Evolutionary conservation across 2,329 filamentous ascomycete species (phyloP).

Genomic region (Claviceps capensis): DNA sequence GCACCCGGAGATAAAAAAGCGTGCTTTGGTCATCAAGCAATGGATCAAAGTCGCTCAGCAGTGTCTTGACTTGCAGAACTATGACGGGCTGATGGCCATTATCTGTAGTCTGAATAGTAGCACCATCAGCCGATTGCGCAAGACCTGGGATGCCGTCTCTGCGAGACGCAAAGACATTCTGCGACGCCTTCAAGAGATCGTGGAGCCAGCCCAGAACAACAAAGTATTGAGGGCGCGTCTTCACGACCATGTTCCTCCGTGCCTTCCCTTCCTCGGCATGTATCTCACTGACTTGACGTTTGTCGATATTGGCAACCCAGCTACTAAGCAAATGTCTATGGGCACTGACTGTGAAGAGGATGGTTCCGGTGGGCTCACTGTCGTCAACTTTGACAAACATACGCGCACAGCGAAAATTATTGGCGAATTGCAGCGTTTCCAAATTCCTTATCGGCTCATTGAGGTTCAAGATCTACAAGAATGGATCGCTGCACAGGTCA

Average conservation of each 20-base stretch:
- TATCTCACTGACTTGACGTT: slow-evolving; percentile 95
- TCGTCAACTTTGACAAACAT: slow-evolving; percentile 98
- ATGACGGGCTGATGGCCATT: slow-evolving; percentile 93
- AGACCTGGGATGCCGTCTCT: slow-evolving; percentile 84
- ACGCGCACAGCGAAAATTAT: slow-evolving; percentile 91
- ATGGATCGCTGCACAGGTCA: slow-evolving; percentile 76
- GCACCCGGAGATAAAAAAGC: slow-evolving; percentile 81
- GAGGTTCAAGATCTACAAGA: slow-evolving; percentile 82
- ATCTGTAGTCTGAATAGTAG: slow-evolving; percentile 89
- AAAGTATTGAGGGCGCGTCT: slow-evolving; percentile 71
- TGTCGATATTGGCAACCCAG: slow-evolving; percentile 84
- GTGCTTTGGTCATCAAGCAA: slow-evolving; percentile 82
- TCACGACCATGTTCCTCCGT: slow-evolving; percentile 77
- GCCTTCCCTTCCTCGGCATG: slow-evolving; percentile 88
- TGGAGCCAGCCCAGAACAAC: slow-evolving; percentile 86
- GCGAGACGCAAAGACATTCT: slow-evolving; percentile 70
- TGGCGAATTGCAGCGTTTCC: slow-evolving; percentile 87
- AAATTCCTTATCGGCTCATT: slow-evolving; percentile 75
- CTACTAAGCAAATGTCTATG: slow-evolving; percentile 57
- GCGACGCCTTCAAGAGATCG: slow-evolving; percentile 66
- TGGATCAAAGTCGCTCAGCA: slow-evolving; percentile 92
- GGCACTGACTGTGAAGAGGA: slow-evolving; percentile 40
- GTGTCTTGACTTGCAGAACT: slow-evolving; percentile 84
- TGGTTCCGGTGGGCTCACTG: slow-evolving; percentile 51
- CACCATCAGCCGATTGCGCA: slow-evolving; percentile 73